Percentiles rank a stretch among this genome's conserved stretches.
Conservation (phyloP, 768 basidiomycete species). For the Boletus sensibilis region DNA sequence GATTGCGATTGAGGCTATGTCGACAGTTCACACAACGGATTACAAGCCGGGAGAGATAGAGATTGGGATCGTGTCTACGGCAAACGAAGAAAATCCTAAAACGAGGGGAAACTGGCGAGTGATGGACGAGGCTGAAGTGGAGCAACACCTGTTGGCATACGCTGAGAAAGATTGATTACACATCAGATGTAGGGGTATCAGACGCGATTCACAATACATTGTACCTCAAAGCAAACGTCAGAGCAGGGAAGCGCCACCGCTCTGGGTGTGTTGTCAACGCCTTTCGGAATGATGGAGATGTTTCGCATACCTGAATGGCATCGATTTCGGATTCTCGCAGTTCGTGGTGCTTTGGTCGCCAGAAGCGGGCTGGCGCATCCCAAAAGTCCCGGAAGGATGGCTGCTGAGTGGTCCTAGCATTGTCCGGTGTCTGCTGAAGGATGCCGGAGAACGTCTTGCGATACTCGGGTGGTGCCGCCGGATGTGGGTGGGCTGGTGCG, state of each 20-base stretch:
- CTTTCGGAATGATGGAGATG: background rate
- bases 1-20: constrained; percentile 95
- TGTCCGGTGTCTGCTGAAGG: constrained; percentile 33
- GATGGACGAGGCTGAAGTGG: constrained; percentile 74
- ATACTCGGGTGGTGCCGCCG: constrained; percentile 63
- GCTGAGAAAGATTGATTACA: constrained; percentile 82
- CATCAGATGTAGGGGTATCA: background rate
- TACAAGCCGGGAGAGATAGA: constrained; percentile 96
- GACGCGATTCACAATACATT: background rate
- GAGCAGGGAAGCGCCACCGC: constrained; percentile 62
- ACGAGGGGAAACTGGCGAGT: constrained; percentile 76
- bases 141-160: constrained; percentile 77
- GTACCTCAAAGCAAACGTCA: constrained; percentile 16
- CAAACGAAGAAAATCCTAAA: constrained; percentile 70
- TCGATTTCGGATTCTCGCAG: constrained; percentile 62
- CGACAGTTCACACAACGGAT: constrained; percentile 91
- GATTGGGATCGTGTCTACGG: constrained; percentile 85
- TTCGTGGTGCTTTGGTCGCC: constrained; percentile 48
- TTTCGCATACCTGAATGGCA: constrained; percentile 54
- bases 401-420: constrained; percentile 1
- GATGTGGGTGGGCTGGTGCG: constrained; percentile 53
- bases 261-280: constrained; percentile 34
- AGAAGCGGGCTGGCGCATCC: constrained; percentile 63
- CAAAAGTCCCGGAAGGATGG: constrained; percentile 51
- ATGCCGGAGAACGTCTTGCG: constrained; percentile 50